Conservation (phyloP, 2,329 filamentous ascomycete genomes). For the Colletotrichum musicola region DNA sequence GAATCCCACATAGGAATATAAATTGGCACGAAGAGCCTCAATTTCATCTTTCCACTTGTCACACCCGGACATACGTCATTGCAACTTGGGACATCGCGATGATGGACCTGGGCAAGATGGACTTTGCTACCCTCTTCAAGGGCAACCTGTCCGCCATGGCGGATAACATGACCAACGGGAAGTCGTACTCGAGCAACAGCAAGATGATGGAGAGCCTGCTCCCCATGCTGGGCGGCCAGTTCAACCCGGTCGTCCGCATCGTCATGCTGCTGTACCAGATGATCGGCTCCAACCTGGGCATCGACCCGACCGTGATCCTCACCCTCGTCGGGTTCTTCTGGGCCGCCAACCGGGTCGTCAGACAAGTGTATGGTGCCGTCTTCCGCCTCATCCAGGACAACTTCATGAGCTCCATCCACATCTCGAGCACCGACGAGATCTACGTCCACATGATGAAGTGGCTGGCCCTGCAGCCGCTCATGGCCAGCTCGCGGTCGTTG, state of each 20-base stretch:
- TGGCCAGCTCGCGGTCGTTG: constrained; percentile 64
- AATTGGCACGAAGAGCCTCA: not conserved
- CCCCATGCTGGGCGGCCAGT: constrained; percentile 39
- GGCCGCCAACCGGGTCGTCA: constrained; percentile 55
- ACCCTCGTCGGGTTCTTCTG: constrained; percentile 61
- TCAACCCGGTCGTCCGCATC: constrained; percentile 38
- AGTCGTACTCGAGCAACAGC: constrained; percentile 23
- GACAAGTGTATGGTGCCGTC: constrained; percentile 51
- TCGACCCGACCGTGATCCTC: constrained; percentile 63
- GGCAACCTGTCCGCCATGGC: constrained; percentile 36
- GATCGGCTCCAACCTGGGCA: constrained; percentile 58
- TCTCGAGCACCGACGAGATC: constrained; percentile 69
- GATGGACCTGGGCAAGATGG: constrained; percentile 35
- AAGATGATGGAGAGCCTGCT: constrained; percentile 39
- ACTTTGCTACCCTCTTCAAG: constrained; percentile 32
- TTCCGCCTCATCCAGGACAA: constrained; percentile 56
- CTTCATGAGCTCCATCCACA: constrained; percentile 64
- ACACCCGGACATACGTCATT: constrained; percentile 2
- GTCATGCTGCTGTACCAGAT: constrained; percentile 57
- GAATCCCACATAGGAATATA: not conserved
- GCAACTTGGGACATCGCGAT: not conserved
- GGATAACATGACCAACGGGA: constrained; percentile 34
- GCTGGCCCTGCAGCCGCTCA: constrained; percentile 65
- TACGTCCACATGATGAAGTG: constrained; percentile 71
- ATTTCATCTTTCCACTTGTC: not conserved